Base-by-base conservation (phyloP, 495 filamentous ascomycete genomes). In the Massariosphaeria phaeospora region DNA sequence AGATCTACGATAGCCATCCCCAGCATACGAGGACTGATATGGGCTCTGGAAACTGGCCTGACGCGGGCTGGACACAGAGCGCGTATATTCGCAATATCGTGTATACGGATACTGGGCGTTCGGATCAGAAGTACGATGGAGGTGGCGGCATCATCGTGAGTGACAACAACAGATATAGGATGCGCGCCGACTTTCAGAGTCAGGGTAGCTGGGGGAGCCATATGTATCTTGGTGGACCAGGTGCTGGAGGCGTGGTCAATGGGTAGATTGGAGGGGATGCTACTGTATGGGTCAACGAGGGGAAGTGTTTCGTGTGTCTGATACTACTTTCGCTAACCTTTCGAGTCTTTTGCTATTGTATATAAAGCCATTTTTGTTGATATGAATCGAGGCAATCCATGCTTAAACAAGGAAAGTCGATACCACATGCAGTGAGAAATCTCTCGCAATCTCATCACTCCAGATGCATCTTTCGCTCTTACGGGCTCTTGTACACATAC, bases 21-120 rank as follows among this genome's bases (percentile, higher is more conserved):
- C 51, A 55, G 41, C 51, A 46, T 21, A 55, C 51, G 41, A 34
- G 8, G 41, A 55, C 51, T 7, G 51, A 55, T 47, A 55, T 55
- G 51, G 51, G 51, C 2, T 44, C 36, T 36, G 51, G 51, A 15
- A 55, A 47, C 20, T 55, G 18, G 18, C 51, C 51, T 38, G 51
- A 55, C 18, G 51, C 51, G 49, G 51, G 51, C 1, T 55, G 18
- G n/a, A 2, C 20, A 31, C 51, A 46, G 31, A 47, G 40, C 13
- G 51, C 40, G 2, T 55, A 46, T 34, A 55, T 55, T 18, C 4
- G 51, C 6, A 55, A 55, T 27, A 46, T 55, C 18, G 40, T 45
- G 15, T 55, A 55, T 23, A 55, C 42, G 12, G 41, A 55, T 47
- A 46, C 33, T 21, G 5, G 11, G 2, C 17, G 29, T 10, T 17